phyloP scores from a whole-genome alignment of 345 rosid species.

The Pugionium cornutum region DNA sequence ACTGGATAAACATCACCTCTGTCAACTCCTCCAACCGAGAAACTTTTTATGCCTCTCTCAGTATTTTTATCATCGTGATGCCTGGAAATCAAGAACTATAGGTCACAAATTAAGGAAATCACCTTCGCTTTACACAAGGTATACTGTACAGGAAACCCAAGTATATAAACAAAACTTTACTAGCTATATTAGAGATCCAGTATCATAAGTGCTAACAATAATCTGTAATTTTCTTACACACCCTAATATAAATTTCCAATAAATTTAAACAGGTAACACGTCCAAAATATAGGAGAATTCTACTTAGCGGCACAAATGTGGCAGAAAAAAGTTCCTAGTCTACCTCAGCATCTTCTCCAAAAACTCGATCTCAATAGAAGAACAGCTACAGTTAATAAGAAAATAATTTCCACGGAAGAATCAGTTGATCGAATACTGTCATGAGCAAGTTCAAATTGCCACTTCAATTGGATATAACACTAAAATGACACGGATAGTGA shows the following conservation, averaged over 20 bases:
- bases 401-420: neutral
- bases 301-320: neutral
- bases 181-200: conserved; percentile 15
- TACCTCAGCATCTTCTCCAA: too few relatives aligned
- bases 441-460: neutral
- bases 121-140: neutral
- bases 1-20: conserved; percentile 93
- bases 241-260: neutral
- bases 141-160: conserved; percentile 6
- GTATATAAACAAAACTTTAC: conserved; percentile 4
- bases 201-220: conserved; percentile 9
- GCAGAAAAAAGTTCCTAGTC: neutral
- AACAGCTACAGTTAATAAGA: neutral
- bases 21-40: conserved; percentile 83
- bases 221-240: conserved; percentile 8
- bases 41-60: conserved; percentile 62
- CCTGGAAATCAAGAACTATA: conserved; percentile 49
- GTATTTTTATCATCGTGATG: conserved; percentile 75
- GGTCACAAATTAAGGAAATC: conserved; percentile 11
- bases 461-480: neutral
- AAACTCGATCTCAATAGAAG: too few relatives aligned
- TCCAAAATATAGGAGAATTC: neutral
- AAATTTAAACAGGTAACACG: too few relatives aligned
- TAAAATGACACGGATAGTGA: conserved; percentile 17
- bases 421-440: conserved; percentile 2